A percentile compares a stretch with the other conserved stretches of the same genome.
Evolutionary conservation across 78 protist species (phyloP).

Genomic region (Dictyostelium intermedium): DNA sequence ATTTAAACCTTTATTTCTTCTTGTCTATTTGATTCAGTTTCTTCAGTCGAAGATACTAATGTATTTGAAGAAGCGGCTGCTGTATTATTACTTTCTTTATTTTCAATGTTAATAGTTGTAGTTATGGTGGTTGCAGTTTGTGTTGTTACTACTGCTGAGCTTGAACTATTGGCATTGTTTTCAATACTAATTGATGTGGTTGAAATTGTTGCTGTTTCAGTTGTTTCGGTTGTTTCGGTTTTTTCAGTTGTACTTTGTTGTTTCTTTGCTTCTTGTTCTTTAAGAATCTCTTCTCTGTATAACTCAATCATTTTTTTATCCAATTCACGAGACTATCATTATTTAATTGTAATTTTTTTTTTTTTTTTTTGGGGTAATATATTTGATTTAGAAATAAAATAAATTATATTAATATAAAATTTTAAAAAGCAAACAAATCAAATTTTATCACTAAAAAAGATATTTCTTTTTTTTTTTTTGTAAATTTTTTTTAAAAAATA

Average conservation of each 20-base stretch:
- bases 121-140: neutral
- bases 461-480: neutral
- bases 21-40: neutral
- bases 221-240: neutral
- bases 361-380: too few species aligned
- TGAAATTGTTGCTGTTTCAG: neutral
- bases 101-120: neutral
- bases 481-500: neutral
- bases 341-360: neutral
- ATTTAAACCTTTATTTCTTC: neutral
- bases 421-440: too few species aligned
- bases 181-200: neutral
- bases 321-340: constrained; percentile 13
- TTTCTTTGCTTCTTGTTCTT: neutral
- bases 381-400: too few species aligned
- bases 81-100: neutral
- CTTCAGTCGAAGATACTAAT: neutral
- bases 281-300: constrained; percentile 1
- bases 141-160: neutral
- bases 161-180: neutral
- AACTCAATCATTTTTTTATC: constrained; percentile 38
- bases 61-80: neutral
- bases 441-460: too few species aligned
- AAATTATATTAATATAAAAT: too few species aligned
- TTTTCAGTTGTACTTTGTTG: neutral